Evolutionary conservation across 495 filamentous ascomycete genomes (phyloP).

Genomic region (Diplogelasinospora grovesii): DNA sequence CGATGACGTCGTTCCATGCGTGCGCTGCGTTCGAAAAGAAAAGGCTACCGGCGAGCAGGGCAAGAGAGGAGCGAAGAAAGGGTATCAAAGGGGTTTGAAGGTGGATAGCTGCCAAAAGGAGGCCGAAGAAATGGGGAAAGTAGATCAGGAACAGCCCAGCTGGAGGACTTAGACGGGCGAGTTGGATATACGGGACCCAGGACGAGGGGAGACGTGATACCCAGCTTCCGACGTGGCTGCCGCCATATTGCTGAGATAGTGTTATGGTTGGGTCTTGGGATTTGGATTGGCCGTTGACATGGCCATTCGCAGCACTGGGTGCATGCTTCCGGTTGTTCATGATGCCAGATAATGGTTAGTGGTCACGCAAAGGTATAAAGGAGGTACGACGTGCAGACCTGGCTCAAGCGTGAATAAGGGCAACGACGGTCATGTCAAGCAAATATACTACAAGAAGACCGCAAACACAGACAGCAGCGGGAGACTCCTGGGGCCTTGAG

Average conservation of each 20-base stretch:
- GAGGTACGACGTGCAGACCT: no score
- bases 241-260: slow-evolving; percentile 4
- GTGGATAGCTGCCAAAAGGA: slow-evolving; percentile 28
- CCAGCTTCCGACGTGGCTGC: neutral
- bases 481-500: no score
- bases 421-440: no score
- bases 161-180: slow-evolving; percentile 29
- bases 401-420: no score
- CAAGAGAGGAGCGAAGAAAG: slow-evolving; percentile 11
- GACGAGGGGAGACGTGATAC: slow-evolving; percentile 1
- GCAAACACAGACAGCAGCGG: no score
- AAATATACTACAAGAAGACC: no score
- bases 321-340: no score
- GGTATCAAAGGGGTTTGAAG: slow-evolving; percentile 11
- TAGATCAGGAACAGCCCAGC: slow-evolving; percentile 30
- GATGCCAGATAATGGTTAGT: no score
- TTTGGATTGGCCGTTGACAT: no score
- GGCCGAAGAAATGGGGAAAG: slow-evolving; percentile 34
- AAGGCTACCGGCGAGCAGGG: slow-evolving; percentile 32
- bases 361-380: no score
- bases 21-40: slow-evolving; percentile 36
- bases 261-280: no score
- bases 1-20: slow-evolving; percentile 40
- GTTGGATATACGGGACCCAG: slow-evolving; percentile 9
- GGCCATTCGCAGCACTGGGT: no score